phyloP scores from a whole-genome alignment of 2,329 filamentous ascomycete species.

The Alternaria arborescens region DNA sequence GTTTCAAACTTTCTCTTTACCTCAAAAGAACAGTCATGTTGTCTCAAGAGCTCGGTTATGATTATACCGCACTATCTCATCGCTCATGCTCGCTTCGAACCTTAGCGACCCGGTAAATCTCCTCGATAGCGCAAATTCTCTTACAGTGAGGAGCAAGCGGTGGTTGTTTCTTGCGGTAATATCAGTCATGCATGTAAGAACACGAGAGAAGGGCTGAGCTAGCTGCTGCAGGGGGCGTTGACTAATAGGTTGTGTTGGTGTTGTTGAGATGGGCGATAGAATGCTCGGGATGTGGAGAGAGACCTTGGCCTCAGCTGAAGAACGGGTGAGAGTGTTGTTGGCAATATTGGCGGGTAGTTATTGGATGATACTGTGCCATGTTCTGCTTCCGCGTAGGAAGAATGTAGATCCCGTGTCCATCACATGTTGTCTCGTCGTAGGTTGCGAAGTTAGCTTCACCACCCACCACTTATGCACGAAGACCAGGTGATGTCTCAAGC shows the following conservation, averaged over 20 bases:
- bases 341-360: too few relatives aligned
- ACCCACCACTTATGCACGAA: neutral
- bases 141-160: neutral
- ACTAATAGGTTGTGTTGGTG: neutral
- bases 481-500: neutral
- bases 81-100: neutral
- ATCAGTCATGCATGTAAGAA: neutral
- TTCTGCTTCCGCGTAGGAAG: neutral
- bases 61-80: neutral
- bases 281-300: neutral
- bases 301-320: neutral
- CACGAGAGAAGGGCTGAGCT: neutral
- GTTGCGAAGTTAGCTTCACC: neutral
- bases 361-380: neutral
- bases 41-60: neutral
- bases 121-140: neutral
- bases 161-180: neutral
- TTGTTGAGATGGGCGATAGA: neutral
- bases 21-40: neutral
- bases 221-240: neutral
- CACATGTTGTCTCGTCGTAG: neutral
- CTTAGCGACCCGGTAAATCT: neutral
- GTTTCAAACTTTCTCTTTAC: neutral
- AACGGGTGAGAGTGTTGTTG: too few relatives aligned
- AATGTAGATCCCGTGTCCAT: neutral